Conservation (phyloP, 2,329 filamentous ascomycete genomes). For the Penicillium sp. region DNA sequence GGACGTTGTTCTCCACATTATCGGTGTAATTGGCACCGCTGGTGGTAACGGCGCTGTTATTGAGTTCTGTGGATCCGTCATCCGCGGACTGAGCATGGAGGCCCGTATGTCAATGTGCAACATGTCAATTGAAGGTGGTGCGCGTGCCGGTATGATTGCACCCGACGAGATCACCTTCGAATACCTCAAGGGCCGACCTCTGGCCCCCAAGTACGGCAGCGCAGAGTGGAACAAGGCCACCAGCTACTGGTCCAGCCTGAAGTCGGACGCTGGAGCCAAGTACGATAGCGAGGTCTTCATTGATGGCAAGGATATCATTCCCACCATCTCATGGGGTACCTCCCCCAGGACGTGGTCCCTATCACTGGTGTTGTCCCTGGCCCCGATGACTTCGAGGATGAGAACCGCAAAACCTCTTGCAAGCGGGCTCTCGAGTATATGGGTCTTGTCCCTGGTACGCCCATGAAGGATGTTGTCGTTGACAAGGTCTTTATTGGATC, state of each 20-base stretch:
- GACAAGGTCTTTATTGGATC: slow-evolving; percentile 99
- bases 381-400: slow-evolving; percentile 78
- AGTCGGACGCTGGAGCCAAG: slow-evolving; percentile 81
- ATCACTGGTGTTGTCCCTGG: slow-evolving; percentile 90
- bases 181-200: slow-evolving; percentile 85
- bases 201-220: slow-evolving; percentile 81
- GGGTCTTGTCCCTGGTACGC: slow-evolving; percentile 81
- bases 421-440: slow-evolving; percentile 90
- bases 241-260: slow-evolving; percentile 82
- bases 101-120: slow-evolving; percentile 99
- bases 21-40: slow-evolving; percentile 90
- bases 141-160: slow-evolving; percentile 93
- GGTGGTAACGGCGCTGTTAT: slow-evolving; percentile 93
- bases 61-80: slow-evolving; percentile 94
- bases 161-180: slow-evolving; percentile 93
- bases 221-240: slow-evolving; percentile 86
- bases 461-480: slow-evolving; percentile 84
- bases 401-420: slow-evolving; percentile 76
- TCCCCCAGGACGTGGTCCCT: slow-evolving; percentile 91
- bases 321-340: slow-evolving; percentile 95
- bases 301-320: slow-evolving; percentile 86
- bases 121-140: slow-evolving; percentile 97
- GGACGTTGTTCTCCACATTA: slow-evolving; percentile 88
- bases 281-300: slow-evolving; percentile 89
- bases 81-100: slow-evolving; percentile 87